Conservation (phyloP, 2,329 filamentous ascomycete species). For the Aspergillus tanneri region DNA sequence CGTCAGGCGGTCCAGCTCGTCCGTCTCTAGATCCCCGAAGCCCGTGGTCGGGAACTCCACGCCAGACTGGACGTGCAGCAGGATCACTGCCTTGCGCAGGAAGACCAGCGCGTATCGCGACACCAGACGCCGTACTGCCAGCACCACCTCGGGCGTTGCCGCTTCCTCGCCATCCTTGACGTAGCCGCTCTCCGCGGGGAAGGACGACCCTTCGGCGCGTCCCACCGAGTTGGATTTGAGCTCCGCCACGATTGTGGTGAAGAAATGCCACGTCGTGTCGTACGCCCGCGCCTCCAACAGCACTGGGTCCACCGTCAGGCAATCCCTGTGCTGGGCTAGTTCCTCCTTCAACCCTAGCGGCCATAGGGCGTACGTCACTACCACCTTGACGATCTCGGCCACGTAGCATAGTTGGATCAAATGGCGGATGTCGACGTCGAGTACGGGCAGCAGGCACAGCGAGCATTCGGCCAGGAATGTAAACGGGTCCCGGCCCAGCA, state of each 20-base stretch:
- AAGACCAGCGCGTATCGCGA: constrained; percentile 87
- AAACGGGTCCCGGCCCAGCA: constrained; percentile 41
- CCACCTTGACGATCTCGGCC: constrained; percentile 83
- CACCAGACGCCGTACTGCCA: constrained; percentile 46
- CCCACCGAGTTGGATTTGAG: constrained; percentile 39
- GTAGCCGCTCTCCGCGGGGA: constrained; percentile 38
- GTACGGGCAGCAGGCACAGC: constrained; percentile 65
- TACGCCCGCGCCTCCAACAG: constrained; percentile 32
- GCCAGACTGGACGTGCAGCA: constrained; percentile 84
- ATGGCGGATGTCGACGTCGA: constrained; percentile 73
- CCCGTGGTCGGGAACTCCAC: constrained; percentile 78
- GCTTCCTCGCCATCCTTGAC: constrained; percentile 40
- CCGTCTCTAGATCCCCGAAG: constrained; percentile 61
- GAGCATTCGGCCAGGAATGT: constrained; percentile 75
- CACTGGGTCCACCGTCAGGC: constrained; percentile 25
- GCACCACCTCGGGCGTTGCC: constrained; percentile 32
- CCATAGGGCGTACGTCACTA: constrained; percentile 55
- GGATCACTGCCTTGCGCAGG: constrained; percentile 77
- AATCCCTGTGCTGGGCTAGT: constrained; percentile 30
- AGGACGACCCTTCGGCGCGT: constrained; percentile 34
- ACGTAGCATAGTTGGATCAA: constrained; percentile 83
- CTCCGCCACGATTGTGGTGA: constrained; percentile 39
- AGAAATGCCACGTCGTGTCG: constrained; percentile 35
- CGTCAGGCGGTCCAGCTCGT: constrained; percentile 80
- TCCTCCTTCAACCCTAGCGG: constrained; percentile 39